A percentile compares a stretch with the other conserved stretches of the same genome.
Conservation (phyloP, 139 green algal genomes). For the Astrephomene gubernaculifera region DNA sequence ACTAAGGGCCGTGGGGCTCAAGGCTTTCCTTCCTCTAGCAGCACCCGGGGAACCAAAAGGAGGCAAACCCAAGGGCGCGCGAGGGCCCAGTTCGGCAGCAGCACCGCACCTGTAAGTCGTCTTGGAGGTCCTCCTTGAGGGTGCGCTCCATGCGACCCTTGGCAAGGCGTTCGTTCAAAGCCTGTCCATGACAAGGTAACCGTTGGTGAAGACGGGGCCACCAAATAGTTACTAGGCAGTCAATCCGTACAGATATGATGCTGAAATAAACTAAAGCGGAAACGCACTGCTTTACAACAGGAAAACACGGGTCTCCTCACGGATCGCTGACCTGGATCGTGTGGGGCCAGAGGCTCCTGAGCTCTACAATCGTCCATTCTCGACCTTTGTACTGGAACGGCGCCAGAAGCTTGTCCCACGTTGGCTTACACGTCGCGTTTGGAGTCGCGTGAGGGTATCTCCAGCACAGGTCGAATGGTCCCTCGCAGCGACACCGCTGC, state of each 20-base stretch:
- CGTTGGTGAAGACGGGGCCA: no score
- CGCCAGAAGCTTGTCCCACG: conserved; percentile 16
- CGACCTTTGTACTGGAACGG: conserved; percentile 25
- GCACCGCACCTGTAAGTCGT: conserved; percentile 23
- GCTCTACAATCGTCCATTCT: conserved; percentile 29
- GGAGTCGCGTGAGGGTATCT: background rate
- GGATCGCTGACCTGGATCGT: conserved; percentile 32
- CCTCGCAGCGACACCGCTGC: conserved; percentile 19
- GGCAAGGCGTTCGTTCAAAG: conserved; percentile 21
- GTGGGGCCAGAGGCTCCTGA: conserved; percentile 20
- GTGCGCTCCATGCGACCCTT: conserved; percentile 37
- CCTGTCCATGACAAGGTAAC: conserved; percentile 10
- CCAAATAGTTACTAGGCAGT: no score
- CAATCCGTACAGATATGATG: no score
- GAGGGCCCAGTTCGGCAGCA: no score
- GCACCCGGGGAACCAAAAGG: no score
- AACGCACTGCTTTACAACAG: background rate
- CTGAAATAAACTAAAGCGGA: no score
- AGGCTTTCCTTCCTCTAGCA: no score
- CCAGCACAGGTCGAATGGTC: conserved; percentile 31
- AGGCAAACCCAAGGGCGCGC: no score
- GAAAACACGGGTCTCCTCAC: background rate
- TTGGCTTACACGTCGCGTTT: conserved; percentile 23
- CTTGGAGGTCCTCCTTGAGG: conserved; percentile 39
- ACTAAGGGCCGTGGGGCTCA: no score